These are phyloP conservation scores for Tetradesmus obliquus DNA, from an alignment of 139 green algal genomes.

Conservation along the genomic window DNA sequence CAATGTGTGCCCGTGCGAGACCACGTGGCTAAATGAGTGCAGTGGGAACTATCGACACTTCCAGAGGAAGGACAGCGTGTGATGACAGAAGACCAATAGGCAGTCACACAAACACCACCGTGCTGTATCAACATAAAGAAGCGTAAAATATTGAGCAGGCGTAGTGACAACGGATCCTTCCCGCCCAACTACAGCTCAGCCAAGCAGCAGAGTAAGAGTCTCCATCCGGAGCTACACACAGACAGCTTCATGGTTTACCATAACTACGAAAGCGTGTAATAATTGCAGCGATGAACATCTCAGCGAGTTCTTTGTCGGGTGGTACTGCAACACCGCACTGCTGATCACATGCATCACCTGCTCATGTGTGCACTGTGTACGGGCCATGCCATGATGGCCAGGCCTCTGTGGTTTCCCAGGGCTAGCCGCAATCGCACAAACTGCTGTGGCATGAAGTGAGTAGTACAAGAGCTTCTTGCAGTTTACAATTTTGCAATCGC, in stretches of 20 bases:
- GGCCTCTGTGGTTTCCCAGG: too few species aligned
- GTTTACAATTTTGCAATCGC: too few species aligned
- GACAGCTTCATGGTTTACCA: neutral
- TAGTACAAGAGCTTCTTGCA: too few species aligned
- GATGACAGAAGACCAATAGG: neutral
- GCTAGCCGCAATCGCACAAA: too few species aligned
- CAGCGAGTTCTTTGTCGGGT: neutral
- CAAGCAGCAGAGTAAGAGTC: neutral
- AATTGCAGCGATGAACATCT: too few species aligned
- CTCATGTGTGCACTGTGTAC: neutral
- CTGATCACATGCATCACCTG: neutral
- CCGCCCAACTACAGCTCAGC: neutral
- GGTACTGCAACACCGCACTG: neutral
- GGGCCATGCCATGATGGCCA: too few species aligned
- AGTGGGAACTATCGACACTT: neutral
- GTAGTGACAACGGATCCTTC: neutral
- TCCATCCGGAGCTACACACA: neutral
- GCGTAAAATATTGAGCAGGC: neutral
- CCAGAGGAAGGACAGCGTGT: neutral
- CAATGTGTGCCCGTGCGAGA: neutral
- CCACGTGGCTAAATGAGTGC: neutral
- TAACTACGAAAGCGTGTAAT: too few species aligned
- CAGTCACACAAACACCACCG: neutral
- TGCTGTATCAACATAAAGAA: neutral
- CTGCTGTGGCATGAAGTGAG: too few species aligned